A percentile compares a stretch with the other conserved stretches of the same genome.
These are phyloP conservation scores for Blastobotrys persicus DNA, from an alignment of 1,139 yeast genomes.

Conservation along the genomic window DNA sequence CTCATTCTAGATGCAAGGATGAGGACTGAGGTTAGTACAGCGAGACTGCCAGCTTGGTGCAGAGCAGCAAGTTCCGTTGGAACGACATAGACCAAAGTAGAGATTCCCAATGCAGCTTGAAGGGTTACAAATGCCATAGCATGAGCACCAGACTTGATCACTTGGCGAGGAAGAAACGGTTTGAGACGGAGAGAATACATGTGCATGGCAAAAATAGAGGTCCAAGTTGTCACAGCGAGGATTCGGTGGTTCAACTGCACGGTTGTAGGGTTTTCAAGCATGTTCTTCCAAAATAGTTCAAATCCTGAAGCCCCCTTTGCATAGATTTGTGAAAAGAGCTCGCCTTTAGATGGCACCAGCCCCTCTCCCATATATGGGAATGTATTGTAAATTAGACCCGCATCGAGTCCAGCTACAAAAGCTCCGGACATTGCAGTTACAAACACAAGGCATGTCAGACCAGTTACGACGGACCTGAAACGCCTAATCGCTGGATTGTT, in stretches of 20 bases:
- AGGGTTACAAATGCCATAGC: constrained; percentile 78
- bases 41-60: constrained; percentile 97
- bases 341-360: constrained; percentile 67
- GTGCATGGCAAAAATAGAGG: constrained; percentile 61
- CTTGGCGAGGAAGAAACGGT: constrained; percentile 58
- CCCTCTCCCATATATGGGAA: constrained; percentile 92
- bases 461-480: constrained; percentile 54
- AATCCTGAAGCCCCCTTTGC: constrained; percentile 41
- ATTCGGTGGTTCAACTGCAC: constrained; percentile 91
- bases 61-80: constrained; percentile 92
- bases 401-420: constrained; percentile 96
- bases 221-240: constrained; percentile 79
- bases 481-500: constrained; percentile 57
- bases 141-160: constrained; percentile 56
- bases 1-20: constrained; percentile 67
- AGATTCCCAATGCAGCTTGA: constrained; percentile 84
- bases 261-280: constrained; percentile 93
- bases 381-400: constrained; percentile 92
- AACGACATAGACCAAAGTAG: constrained; percentile 81
- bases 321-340: constrained; percentile 73
- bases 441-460: constrained; percentile 66
- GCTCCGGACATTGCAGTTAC: constrained; percentile 96
- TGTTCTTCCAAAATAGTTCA: constrained; percentile 87
- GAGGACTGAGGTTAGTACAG: constrained; percentile 74
- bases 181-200: constrained; percentile 52